phyloP scores from a whole-genome alignment of 2,329 filamentous ascomycete species.

The Exophiala aquamarina region DNA sequence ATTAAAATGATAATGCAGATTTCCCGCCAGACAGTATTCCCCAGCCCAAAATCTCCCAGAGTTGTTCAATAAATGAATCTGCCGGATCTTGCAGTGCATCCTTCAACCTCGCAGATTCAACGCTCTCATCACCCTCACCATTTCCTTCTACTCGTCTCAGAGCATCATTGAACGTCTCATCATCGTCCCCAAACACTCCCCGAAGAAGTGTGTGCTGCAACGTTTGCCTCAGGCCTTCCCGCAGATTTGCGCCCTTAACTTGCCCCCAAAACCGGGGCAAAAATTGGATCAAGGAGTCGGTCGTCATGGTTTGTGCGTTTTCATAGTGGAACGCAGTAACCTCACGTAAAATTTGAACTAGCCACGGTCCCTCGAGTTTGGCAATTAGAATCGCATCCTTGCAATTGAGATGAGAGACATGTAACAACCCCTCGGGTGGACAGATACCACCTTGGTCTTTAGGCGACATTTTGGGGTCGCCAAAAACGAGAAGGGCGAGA shows the following conservation, averaged over 20 bases:
- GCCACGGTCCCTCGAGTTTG: constrained; percentile 36
- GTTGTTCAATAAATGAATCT: constrained; percentile 56
- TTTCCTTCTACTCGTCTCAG: constrained; percentile 28
- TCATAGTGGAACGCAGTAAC: constrained; percentile 29
- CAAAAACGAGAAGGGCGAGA: constrained; percentile 26
- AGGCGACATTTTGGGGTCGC: background rate
- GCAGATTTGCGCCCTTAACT: constrained; percentile 1
- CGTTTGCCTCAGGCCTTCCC: constrained; percentile 23
- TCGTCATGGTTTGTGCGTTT: constrained; percentile 9
- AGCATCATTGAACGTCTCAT: constrained; percentile 32
- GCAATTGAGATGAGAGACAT: constrained; percentile 22
- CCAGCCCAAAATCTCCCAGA: constrained; percentile 61
- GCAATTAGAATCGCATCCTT: constrained; percentile 29
- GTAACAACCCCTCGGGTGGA: constrained; percentile 34
- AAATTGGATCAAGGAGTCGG: constrained; percentile 22
- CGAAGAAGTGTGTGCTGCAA: constrained; percentile 44
- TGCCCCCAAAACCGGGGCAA: constrained; percentile 5
- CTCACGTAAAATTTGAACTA: constrained; percentile 38
- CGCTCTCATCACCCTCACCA: constrained; percentile 22
- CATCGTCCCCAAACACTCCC: constrained; percentile 40
- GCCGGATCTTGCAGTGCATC: constrained; percentile 35
- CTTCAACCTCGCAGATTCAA: constrained; percentile 11
- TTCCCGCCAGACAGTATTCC: constrained; percentile 42
- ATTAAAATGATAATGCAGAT: constrained; percentile 4
- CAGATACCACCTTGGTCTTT: constrained; percentile 17